Evolutionary conservation across 208 protist species (phyloP).

Genomic region (Acanthamoeba divionensis): DNA sequence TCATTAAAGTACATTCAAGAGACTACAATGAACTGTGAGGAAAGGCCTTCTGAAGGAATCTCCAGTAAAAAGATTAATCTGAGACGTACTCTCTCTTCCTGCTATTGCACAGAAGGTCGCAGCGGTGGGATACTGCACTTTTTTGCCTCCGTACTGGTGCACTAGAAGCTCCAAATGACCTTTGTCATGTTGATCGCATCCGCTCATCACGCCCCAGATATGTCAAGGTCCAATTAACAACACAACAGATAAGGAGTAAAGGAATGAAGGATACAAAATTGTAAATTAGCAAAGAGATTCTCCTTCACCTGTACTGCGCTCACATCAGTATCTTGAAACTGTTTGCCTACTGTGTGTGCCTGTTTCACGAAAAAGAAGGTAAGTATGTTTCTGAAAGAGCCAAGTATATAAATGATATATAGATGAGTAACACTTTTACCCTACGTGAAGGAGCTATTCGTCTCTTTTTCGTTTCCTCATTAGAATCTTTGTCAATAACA

Average conservation of each 20-base stretch:
- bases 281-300: constrained; percentile 49
- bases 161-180: constrained; percentile 61
- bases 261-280: constrained; percentile 62
- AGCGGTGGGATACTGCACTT: constrained; percentile 63
- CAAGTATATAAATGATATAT: neutral
- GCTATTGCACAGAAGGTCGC: constrained; percentile 56
- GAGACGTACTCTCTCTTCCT: constrained; percentile 41
- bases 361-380: neutral
- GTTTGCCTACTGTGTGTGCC: neutral
- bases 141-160: constrained; percentile 60
- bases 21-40: neutral
- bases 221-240: neutral
- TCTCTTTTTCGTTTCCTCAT: constrained; percentile 33
- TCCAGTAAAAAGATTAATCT: neutral
- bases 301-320: neutral
- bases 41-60: neutral
- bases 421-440: neutral
- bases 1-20: neutral
- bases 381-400: neutral
- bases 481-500: neutral
- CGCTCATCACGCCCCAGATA: neutral
- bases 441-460: neutral
- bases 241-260: neutral
- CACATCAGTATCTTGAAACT: constrained; percentile 68
- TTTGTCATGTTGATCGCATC: constrained; percentile 12